Base-by-base conservation (phyloP, 345 rosid species). In the Arabis alpina region DNA sequence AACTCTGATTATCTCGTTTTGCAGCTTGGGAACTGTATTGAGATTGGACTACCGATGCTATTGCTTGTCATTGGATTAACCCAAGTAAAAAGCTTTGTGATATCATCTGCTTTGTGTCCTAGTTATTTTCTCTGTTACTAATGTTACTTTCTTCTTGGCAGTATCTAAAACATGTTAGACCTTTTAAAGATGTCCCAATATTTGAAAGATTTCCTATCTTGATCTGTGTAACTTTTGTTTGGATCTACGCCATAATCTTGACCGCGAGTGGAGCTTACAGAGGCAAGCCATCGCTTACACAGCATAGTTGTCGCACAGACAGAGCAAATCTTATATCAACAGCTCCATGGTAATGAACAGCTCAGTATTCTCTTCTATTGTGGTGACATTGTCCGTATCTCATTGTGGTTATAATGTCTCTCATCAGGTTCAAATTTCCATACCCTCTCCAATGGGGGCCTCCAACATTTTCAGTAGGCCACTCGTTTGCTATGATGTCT, bases 361-460 rank as follows among this genome's bases (percentile, higher is more conserved):
- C 14, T 32, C 40, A 25, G 25, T 47, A 51, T 25, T 58, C 7
- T 49, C 14, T 52, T 58, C 4, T 52, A 24, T 34, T 62, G 0
- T 30, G 9, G 6, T 23, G 30, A 19, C 70, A 64, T 45, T 15
- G 12, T 62, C 10, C 6, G 61, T 16, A 14, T 61, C 71, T 56
- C 50, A 49, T 32, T 19, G 51, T 9, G 0, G 14, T 62, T 45
- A n/a, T 37, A 44, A 50, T 50, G 59, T 7, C 37, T 7, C 37
- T 77, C 36, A 55, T 63, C 77, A 94, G 99, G 99, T 84, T 94
- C 74, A 87, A 80, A 73, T 78, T 94, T 66, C 99, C 99, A 37
- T 94, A 91, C 77, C 99, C 99, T 63, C 89, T 94, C 24, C 99
- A 94, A 52, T 94, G 99, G 99, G 99, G 99, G 0, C 81, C 99